These are phyloP conservation scores for Tetrapyrgos nigripes DNA, from an alignment of 1,284 basidiomycete genomes.

Conservation along the genomic window DNA sequence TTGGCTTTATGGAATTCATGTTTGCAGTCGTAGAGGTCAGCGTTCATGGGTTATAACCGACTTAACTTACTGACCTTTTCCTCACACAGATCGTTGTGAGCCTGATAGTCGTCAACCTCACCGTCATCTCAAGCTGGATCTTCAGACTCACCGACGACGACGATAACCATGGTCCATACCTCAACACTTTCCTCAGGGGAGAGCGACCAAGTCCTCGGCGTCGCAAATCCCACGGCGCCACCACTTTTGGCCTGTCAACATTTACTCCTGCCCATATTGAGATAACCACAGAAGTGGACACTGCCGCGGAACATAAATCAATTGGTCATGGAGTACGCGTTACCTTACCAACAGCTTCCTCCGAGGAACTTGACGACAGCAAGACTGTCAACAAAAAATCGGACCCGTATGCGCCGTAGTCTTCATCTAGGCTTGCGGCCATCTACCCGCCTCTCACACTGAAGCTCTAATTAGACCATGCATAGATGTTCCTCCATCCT, in stretches of 20 bases:
- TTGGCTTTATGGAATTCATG: constrained; percentile 2
- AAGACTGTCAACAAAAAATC: neutral
- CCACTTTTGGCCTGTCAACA: neutral
- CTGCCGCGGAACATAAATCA: neutral
- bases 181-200: neutral
- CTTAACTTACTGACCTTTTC: neutral
- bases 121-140: neutral
- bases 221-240: neutral
- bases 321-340: neutral
- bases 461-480: too few species aligned
- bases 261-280: neutral
- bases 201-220: neutral
- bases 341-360: neutral
- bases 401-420: too few species aligned
- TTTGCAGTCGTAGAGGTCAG: constrained; percentile 4
- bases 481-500: too few species aligned
- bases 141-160: neutral
- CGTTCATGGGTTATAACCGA: neutral
- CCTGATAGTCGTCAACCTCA: neutral
- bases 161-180: neutral
- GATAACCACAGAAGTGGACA: neutral
- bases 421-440: too few species aligned
- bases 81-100: neutral
- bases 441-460: too few species aligned
- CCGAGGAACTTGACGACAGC: neutral